These are phyloP conservation scores for Flaveria bidentis DNA, from an alignment of 129 eudicot species.

Conservation along the genomic window DNA sequence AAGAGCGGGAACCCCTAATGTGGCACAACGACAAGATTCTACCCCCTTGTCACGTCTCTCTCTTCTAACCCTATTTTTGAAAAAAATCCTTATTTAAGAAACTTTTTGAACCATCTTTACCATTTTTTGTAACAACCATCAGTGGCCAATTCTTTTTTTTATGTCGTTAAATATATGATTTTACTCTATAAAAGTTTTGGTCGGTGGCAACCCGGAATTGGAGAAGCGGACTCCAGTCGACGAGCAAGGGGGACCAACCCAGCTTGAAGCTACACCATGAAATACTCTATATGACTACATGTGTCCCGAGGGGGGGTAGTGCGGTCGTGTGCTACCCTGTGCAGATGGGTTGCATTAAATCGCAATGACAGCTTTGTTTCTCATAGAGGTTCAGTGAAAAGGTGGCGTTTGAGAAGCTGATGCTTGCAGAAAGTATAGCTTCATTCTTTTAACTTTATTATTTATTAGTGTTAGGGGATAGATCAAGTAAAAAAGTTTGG, in stretches of 20 bases:
- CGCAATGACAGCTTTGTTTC: constrained; percentile 53
- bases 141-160: neutral
- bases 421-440: constrained; percentile 52
- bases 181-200: constrained; percentile 12
- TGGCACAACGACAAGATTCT: no score
- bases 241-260: constrained; percentile 49
- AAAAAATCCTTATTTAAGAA: no score
- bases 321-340: constrained; percentile 44
- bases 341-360: constrained; percentile 48
- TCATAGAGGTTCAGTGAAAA: constrained; percentile 57
- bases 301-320: constrained; percentile 36
- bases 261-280: constrained; percentile 51
- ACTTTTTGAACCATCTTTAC: no score
- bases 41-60: no score
- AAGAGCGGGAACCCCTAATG: no score
- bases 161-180: neutral
- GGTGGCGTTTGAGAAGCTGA: constrained; percentile 44
- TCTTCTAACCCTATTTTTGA: no score
- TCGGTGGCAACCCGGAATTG: constrained; percentile 36
- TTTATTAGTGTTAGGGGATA: no score
- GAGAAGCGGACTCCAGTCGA: constrained; percentile 51
- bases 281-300: constrained; percentile 52
- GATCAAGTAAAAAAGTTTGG: no score
- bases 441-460: neutral
- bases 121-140: no score